phyloP scores from a whole-genome alignment of 164 flowering plant species.

The Vitis labrusca region DNA sequence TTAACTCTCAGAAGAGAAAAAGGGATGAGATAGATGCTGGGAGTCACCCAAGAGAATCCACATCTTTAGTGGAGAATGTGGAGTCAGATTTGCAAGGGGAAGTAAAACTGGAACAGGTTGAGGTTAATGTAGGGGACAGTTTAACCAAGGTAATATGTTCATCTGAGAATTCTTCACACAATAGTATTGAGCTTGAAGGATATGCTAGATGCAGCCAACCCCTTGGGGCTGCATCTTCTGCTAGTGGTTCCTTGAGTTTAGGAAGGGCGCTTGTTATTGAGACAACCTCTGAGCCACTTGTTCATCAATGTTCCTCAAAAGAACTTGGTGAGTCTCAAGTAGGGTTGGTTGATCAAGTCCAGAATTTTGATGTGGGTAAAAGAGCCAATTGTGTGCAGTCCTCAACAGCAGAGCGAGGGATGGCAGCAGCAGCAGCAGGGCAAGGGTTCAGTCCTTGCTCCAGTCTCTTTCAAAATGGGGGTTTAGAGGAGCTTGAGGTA shows the following conservation, averaged over 20 bases:
- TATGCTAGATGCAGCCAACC: constrained; percentile 6
- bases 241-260: constrained; percentile 22
- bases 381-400: constrained; percentile 15
- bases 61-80: constrained; percentile 7
- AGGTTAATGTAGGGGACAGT: constrained; percentile 12
- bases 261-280: constrained; percentile 50
- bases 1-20: constrained; percentile 39
- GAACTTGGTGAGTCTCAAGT: constrained; percentile 67
- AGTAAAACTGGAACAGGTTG: constrained; percentile 13
- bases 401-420: constrained; percentile 12
- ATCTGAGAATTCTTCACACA: constrained; percentile 12
- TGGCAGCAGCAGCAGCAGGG: constrained; percentile 11
- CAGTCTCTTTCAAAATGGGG: constrained; percentile 26
- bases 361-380: constrained; percentile 17
- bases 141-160: constrained; percentile 9
- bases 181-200: constrained; percentile 18
- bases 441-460: constrained; percentile 18
- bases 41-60: constrained; percentile 12
- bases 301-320: constrained; percentile 28
- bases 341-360: constrained; percentile 23
- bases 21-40: constrained; percentile 23
- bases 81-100: constrained; percentile 12
- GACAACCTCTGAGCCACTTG: constrained; percentile 39
- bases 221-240: constrained; percentile 6
- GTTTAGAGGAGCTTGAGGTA: constrained; percentile 90